phyloP scores from a whole-genome alignment of 768 basidiomycete species.

The Lactarius quietus region DNA sequence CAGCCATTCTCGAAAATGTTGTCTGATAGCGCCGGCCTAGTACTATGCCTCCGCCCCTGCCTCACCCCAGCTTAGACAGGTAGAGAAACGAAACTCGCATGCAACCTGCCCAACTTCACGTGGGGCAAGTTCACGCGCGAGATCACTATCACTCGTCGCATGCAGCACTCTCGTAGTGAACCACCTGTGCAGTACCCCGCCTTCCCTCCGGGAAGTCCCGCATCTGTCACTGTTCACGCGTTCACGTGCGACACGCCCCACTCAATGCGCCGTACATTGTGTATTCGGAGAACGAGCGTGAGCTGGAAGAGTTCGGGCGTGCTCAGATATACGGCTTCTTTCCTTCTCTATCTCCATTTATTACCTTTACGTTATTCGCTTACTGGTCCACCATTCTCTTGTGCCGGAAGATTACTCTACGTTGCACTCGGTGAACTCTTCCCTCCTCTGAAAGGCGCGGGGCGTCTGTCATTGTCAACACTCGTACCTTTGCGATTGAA shows the following conservation, averaged over 20 bases:
- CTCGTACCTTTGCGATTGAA: too few species aligned
- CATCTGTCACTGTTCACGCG: slow-evolving; percentile 17
- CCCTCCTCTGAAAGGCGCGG: neutral
- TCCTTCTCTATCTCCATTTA: neutral
- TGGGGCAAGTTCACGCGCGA: too few species aligned
- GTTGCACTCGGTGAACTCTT: slow-evolving; percentile 19
- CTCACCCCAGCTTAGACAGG: too few species aligned
- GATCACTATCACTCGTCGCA: slow-evolving; percentile 35
- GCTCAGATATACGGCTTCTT: neutral
- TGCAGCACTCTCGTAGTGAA: slow-evolving; percentile 39
- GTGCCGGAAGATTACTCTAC: neutral
- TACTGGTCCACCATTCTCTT: neutral
- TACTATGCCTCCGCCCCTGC: too few species aligned
- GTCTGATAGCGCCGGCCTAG: too few species aligned
- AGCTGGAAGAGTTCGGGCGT: slow-evolving; percentile 32
- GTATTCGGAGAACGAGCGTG: slow-evolving; percentile 36
- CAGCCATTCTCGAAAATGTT: too few species aligned
- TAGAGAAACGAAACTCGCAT: too few species aligned
- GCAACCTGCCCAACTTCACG: too few species aligned
- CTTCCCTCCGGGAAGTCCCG: slow-evolving; percentile 33
- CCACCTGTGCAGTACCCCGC: slow-evolving; percentile 29
- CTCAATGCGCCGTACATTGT: slow-evolving; percentile 31
- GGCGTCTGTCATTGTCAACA: too few species aligned
- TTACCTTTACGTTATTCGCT: neutral
- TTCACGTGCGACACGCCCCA: slow-evolving; percentile 25